Conservation (phyloP, 225 moss, liverwort and hornwort species). For the Antitrichia curtipendula region DNA sequence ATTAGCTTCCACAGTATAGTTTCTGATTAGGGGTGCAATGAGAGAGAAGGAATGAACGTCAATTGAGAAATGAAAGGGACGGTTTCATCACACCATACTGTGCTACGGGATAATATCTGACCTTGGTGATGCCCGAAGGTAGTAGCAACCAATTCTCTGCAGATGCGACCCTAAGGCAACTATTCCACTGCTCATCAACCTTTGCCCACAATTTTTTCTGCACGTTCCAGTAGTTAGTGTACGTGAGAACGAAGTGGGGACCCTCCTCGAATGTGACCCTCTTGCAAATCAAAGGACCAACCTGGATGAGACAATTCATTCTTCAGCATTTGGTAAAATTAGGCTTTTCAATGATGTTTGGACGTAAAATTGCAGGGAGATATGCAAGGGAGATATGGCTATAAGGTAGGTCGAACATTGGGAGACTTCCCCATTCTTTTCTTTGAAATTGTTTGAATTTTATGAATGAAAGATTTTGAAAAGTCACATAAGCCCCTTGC, state of each 20-base stretch:
- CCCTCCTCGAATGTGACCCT: background rate
- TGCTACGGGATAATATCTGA: background rate
- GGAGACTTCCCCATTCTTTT: background rate
- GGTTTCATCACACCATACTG: background rate
- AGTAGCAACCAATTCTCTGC: constrained; percentile 34
- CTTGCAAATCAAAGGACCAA: background rate
- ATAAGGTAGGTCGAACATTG: background rate
- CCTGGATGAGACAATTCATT: background rate
- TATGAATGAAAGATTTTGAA: background rate
- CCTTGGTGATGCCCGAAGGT: constrained; percentile 39
- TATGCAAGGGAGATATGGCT: background rate
- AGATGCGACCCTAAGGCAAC: constrained; percentile 11
- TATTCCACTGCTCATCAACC: constrained; percentile 40
- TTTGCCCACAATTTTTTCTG: constrained; percentile 37
- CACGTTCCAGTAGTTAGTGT: background rate
- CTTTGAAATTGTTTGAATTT: background rate
- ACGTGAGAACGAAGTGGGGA: background rate
- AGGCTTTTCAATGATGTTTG: background rate
- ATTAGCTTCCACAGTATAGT: background rate
- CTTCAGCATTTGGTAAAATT: background rate
- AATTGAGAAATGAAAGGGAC: background rate
- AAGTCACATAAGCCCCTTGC: background rate
- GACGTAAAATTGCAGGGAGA: background rate
- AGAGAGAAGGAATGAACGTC: background rate
- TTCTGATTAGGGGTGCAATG: background rate